Base-by-base conservation (phyloP, 2,329 filamentous ascomycete species). In the Monosporascus sp. region DNA sequence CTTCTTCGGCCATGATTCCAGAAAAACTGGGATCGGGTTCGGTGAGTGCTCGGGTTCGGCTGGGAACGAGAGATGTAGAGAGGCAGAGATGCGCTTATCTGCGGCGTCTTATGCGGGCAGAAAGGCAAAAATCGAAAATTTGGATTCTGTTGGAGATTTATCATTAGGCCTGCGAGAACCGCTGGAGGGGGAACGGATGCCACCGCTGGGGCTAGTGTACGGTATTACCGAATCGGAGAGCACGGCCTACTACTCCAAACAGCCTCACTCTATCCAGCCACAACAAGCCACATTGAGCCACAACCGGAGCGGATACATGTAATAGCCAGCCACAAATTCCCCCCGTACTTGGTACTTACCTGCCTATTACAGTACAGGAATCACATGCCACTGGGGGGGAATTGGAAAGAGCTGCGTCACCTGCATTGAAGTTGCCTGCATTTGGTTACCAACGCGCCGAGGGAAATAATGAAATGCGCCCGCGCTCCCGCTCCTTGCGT, bases 1-100 rank as follows among this genome's bases (percentile, higher is more conserved):
- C 69, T 47, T 75, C 74, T 50, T 82, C 78, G 59, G 42, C 42
- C 42, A 46, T 46, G 22, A n/a, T 31, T n/a, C 86, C 81, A 67
- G 85, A 37, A 83, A 83, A 78, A 83, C 85, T 86, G 52, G 60
- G 44, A 47, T 74, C n/a, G 41, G 9, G 11, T 31, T 31, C 11
- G 27, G 27, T 31, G 27, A 31, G 4, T 31, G 9, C 27, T 11
- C 8, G 27, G 27, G 27, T 31, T 31, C 8, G 27, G 27, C 5
- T 31, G 8, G 27, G 9, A 1, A 31, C 27, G 9, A 31, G 27
- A 31, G 27, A 11, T 11, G 27, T 8, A 27, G 27, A 27, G 27
- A 11, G 11, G 27, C 27, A 27, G 27, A 27, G 27, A 27, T 27
- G 27, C 2, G 27, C 11, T 27, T 31, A 11, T 31, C 27, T 31